Evolutionary conservation across 768 basidiomycete genomes (phyloP), one percentile per base, ranked within the genome.

Genomic region (Lactarius sanguifluus): DNA sequence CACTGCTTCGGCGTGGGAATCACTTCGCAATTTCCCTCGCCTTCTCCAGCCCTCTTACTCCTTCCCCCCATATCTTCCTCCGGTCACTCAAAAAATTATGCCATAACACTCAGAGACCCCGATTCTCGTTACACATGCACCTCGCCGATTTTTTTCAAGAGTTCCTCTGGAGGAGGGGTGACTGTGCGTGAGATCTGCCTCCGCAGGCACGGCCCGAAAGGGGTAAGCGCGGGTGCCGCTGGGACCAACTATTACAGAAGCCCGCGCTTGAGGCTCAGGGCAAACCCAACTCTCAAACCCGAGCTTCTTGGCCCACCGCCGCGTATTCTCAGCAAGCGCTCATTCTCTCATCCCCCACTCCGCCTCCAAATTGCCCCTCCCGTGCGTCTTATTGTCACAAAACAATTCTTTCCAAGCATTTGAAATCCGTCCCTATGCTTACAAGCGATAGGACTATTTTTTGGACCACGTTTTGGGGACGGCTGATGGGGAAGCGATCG

Each of bases 1-100:
- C 66, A 63, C 50, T 63, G 69, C 67, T 67, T 64, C 66, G 16
- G n/a, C 69, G 69, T 69, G 69, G 62, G 69, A 69, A 67, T 28
- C 30, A 23, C 55, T 36, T 67, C 59, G 67, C 67, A 63, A 64
- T 59, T 69, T 69, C 62, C 63, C 67, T 62, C 59, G 40, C 66
- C 58, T 57, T 36, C 43, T 61, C 62, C 67, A 40, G 63, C 62
- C 57, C 63, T 25, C 28, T 45, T 28, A 43, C 45, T 28, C 56
- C 28, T 54, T 61, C 56, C 12, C n/a, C 57, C 13, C 9, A 38
- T 28, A 23, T 50, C 18, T 23, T 38, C 36, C 36, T 43, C 41
- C 16, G 5, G 36, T 55, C 41, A 50, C 57, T 34, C 1, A 20
- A 64, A 69, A 56, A 57, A 63, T 50, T 12, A n/a, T 34, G 2